Conservation (phyloP, 176 grass and related monocot species). For the Ensete ventricosum region DNA sequence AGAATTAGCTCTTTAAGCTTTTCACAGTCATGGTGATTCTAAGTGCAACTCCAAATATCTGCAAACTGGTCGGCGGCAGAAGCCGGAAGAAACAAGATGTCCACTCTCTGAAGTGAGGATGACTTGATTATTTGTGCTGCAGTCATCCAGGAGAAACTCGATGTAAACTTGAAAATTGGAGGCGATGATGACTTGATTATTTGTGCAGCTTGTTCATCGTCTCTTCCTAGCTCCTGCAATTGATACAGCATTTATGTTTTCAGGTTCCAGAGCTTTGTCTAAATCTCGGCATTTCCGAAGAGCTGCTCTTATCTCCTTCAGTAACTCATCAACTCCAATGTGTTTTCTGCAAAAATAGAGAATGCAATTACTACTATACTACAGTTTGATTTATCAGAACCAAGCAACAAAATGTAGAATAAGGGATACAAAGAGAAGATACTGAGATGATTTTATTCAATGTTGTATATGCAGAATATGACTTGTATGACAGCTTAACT, state of each 20-base stretch:
- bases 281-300: slow-evolving; percentile 66
- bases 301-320: slow-evolving; percentile 68
- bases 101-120: background rate
- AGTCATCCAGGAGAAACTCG: background rate
- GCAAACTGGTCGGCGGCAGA: background rate
- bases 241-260: background rate
- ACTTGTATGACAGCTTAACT: too few relatives aligned
- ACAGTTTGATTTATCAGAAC: background rate
- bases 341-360: slow-evolving; percentile 42
- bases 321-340: slow-evolving; percentile 69
- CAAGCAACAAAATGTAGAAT: background rate
- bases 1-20: background rate
- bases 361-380: background rate
- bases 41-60: background rate
- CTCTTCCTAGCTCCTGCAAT: background rate
- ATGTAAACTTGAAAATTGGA: background rate
- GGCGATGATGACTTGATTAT: background rate
- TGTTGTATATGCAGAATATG: too few relatives aligned
- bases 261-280: background rate
- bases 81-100: background rate
- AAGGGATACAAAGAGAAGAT: background rate
- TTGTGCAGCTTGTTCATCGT: background rate
- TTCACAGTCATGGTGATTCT: background rate
- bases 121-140: background rate
- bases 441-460: background rate